Percentiles rank a stretch among this genome's conserved stretches.
Evolutionary conservation across 805 yeast species (phyloP).

Genomic region (Hanseniaspora vineae): DNA sequence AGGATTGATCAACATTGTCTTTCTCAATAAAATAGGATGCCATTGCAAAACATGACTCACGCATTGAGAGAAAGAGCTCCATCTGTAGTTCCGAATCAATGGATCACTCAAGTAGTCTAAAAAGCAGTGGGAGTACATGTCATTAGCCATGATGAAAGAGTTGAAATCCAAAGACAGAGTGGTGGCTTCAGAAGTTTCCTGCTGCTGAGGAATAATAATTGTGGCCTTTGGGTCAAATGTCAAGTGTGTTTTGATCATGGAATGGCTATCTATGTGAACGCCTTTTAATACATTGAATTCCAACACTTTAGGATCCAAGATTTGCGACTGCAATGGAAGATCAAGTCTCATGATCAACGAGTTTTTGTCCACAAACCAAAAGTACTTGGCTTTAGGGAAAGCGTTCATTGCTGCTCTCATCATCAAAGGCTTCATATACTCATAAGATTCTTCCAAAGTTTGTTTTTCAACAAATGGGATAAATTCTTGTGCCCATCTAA

Average conservation of each 20-base stretch:
- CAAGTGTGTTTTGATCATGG: slow-evolving; percentile 39
- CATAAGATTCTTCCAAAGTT: slow-evolving; percentile 19
- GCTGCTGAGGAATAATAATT: slow-evolving; percentile 64
- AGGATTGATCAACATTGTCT: slow-evolving; percentile 59
- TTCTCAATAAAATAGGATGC: slow-evolving; percentile 76
- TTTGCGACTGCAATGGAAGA: slow-evolving; percentile 43
- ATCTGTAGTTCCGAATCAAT: slow-evolving; percentile 50
- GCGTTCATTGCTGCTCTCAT: slow-evolving; percentile 87
- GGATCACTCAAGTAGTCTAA: slow-evolving; percentile 75
- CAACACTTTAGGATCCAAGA: slow-evolving; percentile 48
- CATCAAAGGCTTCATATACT: slow-evolving; percentile 16
- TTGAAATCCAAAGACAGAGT: slow-evolving; percentile 15
- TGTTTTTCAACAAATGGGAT: slow-evolving; percentile 41
- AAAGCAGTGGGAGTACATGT: slow-evolving; percentile 48
- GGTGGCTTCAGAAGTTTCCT: slow-evolving; percentile 43
- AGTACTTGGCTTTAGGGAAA: slow-evolving; percentile 81
- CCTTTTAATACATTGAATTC: slow-evolving; percentile 53
- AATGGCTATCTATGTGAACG: slow-evolving; percentile 16
- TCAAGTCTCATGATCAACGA: slow-evolving; percentile 63
- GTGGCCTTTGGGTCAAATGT: slow-evolving; percentile 33
- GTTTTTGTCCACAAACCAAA: slow-evolving; percentile 78
- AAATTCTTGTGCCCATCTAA: slow-evolving; percentile 80
- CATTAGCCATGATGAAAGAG: slow-evolving; percentile 62
- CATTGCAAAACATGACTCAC: slow-evolving; percentile 85
- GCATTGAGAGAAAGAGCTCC: slow-evolving; percentile 43